Evolutionary conservation across 495 filamentous ascomycete genomes (phyloP), one percentile per base, ranked within the genome.

Genomic region (Trichodelitschia bisporula): DNA sequence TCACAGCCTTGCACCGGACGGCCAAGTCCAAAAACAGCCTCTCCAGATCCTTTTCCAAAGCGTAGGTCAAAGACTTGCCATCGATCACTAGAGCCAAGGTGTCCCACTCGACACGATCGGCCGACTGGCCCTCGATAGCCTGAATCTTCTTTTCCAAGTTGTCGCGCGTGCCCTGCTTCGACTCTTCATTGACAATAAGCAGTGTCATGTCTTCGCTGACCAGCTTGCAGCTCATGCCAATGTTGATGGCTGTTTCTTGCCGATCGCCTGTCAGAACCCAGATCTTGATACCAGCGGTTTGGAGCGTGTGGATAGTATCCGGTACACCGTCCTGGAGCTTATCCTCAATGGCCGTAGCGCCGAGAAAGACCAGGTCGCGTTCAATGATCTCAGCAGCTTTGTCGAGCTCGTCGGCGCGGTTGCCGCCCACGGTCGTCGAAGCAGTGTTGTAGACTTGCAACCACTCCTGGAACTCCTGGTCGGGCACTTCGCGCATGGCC

Each of bases 181-280:
- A 63, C 31, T 92, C 82, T 45, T 99, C 84, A 41, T 99, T 99
- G 43, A 99, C 61, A 45, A 99, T 90, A 31, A 99, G 57, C 9
- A 99, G 59, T 34, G 83, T 90, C 89, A 99, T 99, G 38, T 99
- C 89, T 49, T 99, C 89, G 28, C 80, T 91, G 27, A 99, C 80
- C 15, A 99, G 62, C 56, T 93, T 95, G 53, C 89, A 99, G 43
- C 79, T 91, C 89, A 99, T 99, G 34, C 89, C 89, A 42, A 99
- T 99, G 45, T 99, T 99, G 57, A 99, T 99, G 29, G 89, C 89
- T 28, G 89, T 99, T 48, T 99, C 89, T 48, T 99, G 89, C 43
- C 89, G 64, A 57, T 99, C 89, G 43, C 89, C 89, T 23, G 89
- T 99, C 48, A 99, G 53, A 14, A 99, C 89, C 86, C 89, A 99